Evolutionary conservation across 2,329 filamentous ascomycete genomes (phyloP), one percentile per base, ranked within the genome.

Genomic region (Cladorrhinum sp.): DNA sequence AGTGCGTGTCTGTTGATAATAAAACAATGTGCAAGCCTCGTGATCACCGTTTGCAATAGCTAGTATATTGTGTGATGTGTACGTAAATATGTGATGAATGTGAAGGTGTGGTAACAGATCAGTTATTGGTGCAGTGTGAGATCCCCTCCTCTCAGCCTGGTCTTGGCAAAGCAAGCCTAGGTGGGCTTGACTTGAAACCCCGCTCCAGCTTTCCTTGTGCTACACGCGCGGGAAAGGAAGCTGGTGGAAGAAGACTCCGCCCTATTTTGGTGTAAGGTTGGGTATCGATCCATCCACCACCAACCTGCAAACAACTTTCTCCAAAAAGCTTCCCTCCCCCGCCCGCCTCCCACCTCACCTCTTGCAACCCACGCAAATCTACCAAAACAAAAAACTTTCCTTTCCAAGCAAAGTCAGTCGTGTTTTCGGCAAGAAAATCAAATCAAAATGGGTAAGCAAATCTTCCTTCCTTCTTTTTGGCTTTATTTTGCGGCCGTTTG

Each of bases 381-480:
- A 9, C n/a, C 6, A 23, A 9, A 12, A 1, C 23, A 4, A 30
- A 4, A 4, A 30, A 30, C 14, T 36, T 36, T 36, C 12, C 12
- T 8, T 20, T n/a, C n/a, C 18, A 46, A 46, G 16, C 12, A 18
- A 18, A 18, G 6, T 28, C 26, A 46, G n/a, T n/a, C n/a, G n/a
- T n/a, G n/a, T n/a, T n/a, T n/a, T n/a, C n/a, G n/a, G n/a, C n/a
- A n/a, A n/a, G 7, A 46, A 46, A 46, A 46, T 4, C 3, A 7
- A 52, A 52, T 59, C 58, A 68, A 64, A 36, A 68, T 68, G 66
- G 46, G 66, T 68, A 48, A 62, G 66, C 12, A 36, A 36, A 36
- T 16, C 33, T 57, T 65, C 26, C 14, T 21, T 23, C 26, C 24
- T 51, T 51, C 16, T 16, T 65, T 42, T 48, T 46, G n/a, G n/a